phyloP scores from a whole-genome alignment of 768 basidiomycete species.

The Termitomyces sp. region DNA sequence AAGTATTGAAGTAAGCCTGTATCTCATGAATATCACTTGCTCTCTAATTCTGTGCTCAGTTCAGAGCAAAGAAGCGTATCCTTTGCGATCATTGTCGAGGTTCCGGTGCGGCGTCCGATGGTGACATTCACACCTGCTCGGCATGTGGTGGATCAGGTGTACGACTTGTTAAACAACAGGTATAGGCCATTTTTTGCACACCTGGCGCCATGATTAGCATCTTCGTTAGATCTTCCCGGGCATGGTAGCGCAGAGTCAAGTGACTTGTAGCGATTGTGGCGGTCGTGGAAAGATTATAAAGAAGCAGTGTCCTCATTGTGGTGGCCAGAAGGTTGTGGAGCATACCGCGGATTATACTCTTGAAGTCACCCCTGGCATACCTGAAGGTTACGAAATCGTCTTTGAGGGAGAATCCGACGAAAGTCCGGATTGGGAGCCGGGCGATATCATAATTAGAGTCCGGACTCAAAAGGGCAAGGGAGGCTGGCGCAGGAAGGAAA shows the following conservation, averaged over 20 bases:
- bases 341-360: slow-evolving; percentile 81
- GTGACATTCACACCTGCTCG: slow-evolving; percentile 84
- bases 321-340: slow-evolving; percentile 78
- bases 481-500: slow-evolving; percentile 87
- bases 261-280: slow-evolving; percentile 78
- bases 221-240: slow-evolving; percentile 79
- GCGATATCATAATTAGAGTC: slow-evolving; percentile 87
- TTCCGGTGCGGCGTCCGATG: slow-evolving; percentile 86
- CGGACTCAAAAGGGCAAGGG: slow-evolving; percentile 76
- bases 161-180: slow-evolving; percentile 83
- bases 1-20: slow-evolving; percentile 69
- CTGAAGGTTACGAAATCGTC: slow-evolving; percentile 89
- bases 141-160: slow-evolving; percentile 85
- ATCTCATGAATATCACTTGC: slow-evolving; percentile 19
- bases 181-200: slow-evolving; percentile 6
- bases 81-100: slow-evolving; percentile 98
- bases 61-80: slow-evolving; percentile 87
- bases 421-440: slow-evolving; percentile 92
- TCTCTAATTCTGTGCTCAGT: slow-evolving; percentile 45
- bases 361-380: slow-evolving; percentile 84
- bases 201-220: background rate
- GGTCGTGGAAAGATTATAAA: slow-evolving; percentile 82
- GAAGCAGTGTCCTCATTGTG: slow-evolving; percentile 78
- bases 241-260: slow-evolving; percentile 90
- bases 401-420: slow-evolving; percentile 98